Percentiles rank a stretch among this genome's conserved stretches.
Conservation (phyloP, 129 eudicot genomes). For the Erigeron canadensis region DNA sequence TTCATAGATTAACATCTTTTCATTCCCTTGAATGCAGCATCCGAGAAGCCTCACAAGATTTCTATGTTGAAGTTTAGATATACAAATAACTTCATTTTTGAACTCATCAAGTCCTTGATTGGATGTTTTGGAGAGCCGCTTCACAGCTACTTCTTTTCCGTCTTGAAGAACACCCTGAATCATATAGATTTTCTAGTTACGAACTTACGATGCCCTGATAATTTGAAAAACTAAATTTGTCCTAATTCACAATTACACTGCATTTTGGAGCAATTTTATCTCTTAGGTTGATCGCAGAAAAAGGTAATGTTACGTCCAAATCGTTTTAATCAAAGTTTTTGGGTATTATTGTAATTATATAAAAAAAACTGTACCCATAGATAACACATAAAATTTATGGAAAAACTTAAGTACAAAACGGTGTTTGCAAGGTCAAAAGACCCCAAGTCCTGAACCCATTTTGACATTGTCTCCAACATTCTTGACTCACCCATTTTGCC, state of each 20-base stretch:
- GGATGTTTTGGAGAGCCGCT: conserved; percentile 51
- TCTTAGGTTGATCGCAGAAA: too few species aligned
- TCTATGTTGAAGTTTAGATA: conserved; percentile 58
- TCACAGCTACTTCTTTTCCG: conserved; percentile 55
- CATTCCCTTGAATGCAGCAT: conserved; percentile 52
- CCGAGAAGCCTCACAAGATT: conserved; percentile 58
- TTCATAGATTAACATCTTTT: conserved; percentile 56
- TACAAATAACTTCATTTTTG: conserved; percentile 53
- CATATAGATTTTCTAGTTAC: not conserved
- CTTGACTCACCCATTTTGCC: too few species aligned
- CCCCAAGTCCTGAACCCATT: too few species aligned
- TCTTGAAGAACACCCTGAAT: conserved; percentile 38
- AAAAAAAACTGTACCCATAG: too few species aligned
- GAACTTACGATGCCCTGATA: not conserved
- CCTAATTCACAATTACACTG: conserved; percentile 2
- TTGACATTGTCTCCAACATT: too few species aligned
- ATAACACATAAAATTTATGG: too few species aligned
- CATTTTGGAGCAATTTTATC: not conserved
- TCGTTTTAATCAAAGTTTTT: too few species aligned
- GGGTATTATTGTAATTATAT: too few species aligned
- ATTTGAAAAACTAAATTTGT: not conserved
- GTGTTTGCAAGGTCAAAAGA: too few species aligned
- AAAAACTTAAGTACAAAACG: too few species aligned
- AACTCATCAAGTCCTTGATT: conserved; percentile 59
- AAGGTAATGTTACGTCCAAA: too few species aligned